Evolutionary conservation across 495 filamentous ascomycete species (phyloP), one percentile per base, ranked within the genome.

Genomic region (Penicillium odoratum): DNA sequence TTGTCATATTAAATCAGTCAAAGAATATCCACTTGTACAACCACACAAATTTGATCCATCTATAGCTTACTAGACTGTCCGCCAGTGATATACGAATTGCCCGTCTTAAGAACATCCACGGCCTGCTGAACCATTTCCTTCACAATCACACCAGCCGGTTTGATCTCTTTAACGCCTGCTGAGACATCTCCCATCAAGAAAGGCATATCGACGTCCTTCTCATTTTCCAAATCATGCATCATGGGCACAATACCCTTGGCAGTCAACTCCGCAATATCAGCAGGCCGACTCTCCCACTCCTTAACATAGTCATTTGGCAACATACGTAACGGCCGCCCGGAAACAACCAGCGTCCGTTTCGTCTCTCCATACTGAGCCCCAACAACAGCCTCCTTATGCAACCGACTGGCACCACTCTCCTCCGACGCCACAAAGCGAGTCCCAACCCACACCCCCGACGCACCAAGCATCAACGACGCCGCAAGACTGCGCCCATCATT

Each of bases 181-280:
- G 91, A 88, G 15, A 97, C 92, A 77, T 95, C 90, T n/a, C 92
- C 92, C 92, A 97, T 97, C 61, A 97, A 61, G 71, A 91, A 92
- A 30, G 92, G 92, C 55, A 87, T 77, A 66, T 96, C 91, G 38
- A 94, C 74, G 57, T 94, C 90, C 53, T 83, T 83, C 5, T 87
- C 89, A 43, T 83, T 74, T 45, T 93, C 88, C 69, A 96, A 71
- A 73, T 96, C 92, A 67, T 88, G 76, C 75, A 87, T 82, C 65
- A 95, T 74, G 1, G 92, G 92, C 60, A 94, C 87, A 30, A 94
- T 68, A 3, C 92, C 92, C 64, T 80, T 76, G 31, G 81, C 82
- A 46, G 85, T 90, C 78, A 96, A 76, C 68, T 81, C 76, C 67
- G 81, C 81, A 51, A 96, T 87, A 70, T 87, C 85, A 51, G 85